Base-by-base conservation (phyloP, 2,329 filamentous ascomycete species). In the Kalmusia sp. region DNA sequence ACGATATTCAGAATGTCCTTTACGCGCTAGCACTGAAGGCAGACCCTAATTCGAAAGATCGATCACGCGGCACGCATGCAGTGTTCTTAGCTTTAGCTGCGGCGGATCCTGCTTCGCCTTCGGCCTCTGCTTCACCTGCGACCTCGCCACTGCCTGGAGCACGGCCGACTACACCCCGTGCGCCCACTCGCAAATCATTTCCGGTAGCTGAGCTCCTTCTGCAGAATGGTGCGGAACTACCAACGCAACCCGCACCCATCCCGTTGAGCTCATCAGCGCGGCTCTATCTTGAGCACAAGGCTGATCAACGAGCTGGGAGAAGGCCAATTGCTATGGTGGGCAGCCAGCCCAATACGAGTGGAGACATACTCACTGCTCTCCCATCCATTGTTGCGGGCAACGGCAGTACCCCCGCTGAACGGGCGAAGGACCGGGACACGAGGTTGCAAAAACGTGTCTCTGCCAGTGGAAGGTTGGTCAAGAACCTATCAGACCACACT, bases 181-280 rank as follows among this genome's bases (percentile, higher is more conserved):
- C 64, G 25, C 44, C 54, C 8, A 17, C 40, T 8, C 68, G 78
- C 30, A 80, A 79, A 64, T 63, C 93, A 0, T 99, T 99, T 71
- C 88, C 95, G 0, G 82, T 98, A 35, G 95, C 95, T 12, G 95
- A 99, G 73, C 79, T 99, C 54, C 82, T 99, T 12, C 81, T 96
- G 12, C 96, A 98, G 65, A 98, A 99, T 68, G 95, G 95, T 14
- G 93, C 93, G 3, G 90, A 96, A 57, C 89, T 98, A 28, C 93
- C 95, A 0, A 70, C 80, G 1, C 79, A 86, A 2, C 81, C 90
- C 55, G 91, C 93, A 0, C 89, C 91, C 0, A 93, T 98, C 61
- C 92, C 92, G 1, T 82, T 99, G 9, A 92, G 91, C 55, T 81
- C 85, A 8, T 88, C 88, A 40, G 93, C 95, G 2, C 88, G 90